Evolutionary conservation across 2,329 filamentous ascomycete species (phyloP).

Genomic region (Colletotrichum filicis): DNA sequence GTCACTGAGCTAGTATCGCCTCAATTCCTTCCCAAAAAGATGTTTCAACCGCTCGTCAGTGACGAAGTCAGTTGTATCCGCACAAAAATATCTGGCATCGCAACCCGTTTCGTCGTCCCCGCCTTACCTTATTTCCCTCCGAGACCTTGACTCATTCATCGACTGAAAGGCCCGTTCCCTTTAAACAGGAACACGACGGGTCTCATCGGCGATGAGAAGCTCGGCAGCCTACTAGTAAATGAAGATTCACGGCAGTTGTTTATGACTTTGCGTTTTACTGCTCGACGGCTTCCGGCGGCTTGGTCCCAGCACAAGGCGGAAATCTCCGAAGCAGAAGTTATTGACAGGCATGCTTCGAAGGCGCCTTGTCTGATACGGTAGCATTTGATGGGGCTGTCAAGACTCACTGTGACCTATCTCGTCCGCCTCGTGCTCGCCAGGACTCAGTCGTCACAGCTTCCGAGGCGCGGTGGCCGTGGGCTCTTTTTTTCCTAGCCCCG

Average conservation of each 20-base stretch:
- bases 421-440: neutral
- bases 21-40: neutral
- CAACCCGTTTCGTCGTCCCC: slow-evolving; percentile 11
- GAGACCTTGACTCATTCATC: slow-evolving; percentile 4
- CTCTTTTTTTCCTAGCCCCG: neutral
- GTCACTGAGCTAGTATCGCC: neutral
- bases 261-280: neutral
- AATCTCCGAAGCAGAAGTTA: neutral
- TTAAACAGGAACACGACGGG: neutral
- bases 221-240: neutral
- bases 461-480: no score
- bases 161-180: neutral
- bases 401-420: neutral
- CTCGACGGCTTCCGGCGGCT: neutral
- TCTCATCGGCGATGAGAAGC: neutral
- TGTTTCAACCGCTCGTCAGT: neutral
- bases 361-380: slow-evolving; percentile 19
- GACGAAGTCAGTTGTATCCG: slow-evolving; percentile 9
- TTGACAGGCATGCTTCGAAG: slow-evolving; percentile 19
- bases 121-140: neutral
- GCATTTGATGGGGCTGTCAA: slow-evolving; percentile 1
- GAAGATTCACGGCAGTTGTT: slow-evolving; percentile 9
- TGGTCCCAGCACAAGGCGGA: neutral
- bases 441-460: neutral
- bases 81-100: neutral